Evolutionary conservation across 208 protist species (phyloP), one percentile per base, ranked within the genome.

Genomic region (Acanthamoeba healyi): DNA sequence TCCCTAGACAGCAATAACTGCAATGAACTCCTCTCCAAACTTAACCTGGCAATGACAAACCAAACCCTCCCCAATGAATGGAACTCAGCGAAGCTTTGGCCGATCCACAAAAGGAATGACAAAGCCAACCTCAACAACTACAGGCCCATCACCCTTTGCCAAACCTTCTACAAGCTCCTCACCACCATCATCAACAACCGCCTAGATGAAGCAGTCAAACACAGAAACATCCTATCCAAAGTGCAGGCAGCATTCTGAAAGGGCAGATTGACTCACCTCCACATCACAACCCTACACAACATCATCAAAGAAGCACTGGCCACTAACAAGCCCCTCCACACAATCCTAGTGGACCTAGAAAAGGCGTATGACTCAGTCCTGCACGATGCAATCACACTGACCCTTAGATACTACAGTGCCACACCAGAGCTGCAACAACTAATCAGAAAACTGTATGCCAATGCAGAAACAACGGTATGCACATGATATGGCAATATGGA

Each of bases 1-100:
- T 3, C 0, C 2, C 32, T 70, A 6, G 63, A 70, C n/a, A 9
- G 4, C 0, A 3, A 32, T 6, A 70, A 36, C 2, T 1, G 63
- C 2, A 2, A 9, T 4, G 10, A 19, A 0, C 63, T 70, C 0
- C 7, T 7, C 0, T 4, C 0, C 10, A 1, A 7, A 7, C 5
- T 70, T 0, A 70, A 70, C 63, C 6, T 38, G 0, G 26, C 26
- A 22, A 5, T 70, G 10, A 36, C 63, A 0, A n/a, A 7, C 7
- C 10, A 7, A 10, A 36, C 4, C n/a, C 26, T 70, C 63, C 63
- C 19, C 0, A n/a, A n/a, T n/a, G n/a, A n/a, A n/a, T n/a, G n/a
- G n/a, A n/a, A n/a, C n/a, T 9, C 26, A 0, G 32, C 63, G 7
- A 38, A 36, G 6, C 26, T 70, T 38, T 32, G 63, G n/a, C 63